phyloP scores from a whole-genome alignment of 129 eudicot species.

The Flaveria ramosissima region DNA sequence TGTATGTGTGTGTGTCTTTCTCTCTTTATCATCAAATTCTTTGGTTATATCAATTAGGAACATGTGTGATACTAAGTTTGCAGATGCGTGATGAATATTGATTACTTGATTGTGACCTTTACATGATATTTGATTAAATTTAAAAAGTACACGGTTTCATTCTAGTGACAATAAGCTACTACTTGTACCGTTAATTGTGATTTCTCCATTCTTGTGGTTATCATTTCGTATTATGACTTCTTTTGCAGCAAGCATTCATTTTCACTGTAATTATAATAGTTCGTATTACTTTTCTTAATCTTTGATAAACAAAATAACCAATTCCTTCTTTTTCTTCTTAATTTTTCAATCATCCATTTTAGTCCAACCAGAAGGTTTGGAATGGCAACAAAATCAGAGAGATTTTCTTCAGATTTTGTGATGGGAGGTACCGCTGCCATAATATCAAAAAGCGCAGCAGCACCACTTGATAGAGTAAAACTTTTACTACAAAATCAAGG shows the following conservation, averaged over 20 bases:
- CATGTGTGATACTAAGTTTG: not conserved
- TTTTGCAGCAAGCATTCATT: not conserved
- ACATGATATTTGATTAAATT: not conserved
- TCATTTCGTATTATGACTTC: not conserved
- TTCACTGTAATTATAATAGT: not conserved
- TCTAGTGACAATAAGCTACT: not conserved
- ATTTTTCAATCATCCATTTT: not conserved
- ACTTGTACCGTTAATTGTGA: not conserved
- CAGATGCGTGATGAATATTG: not conserved
- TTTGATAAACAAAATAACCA: constrained; percentile 7
- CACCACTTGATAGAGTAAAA: constrained; percentile 96
- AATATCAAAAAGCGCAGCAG: constrained; percentile 80
- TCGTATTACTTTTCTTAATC: not conserved
- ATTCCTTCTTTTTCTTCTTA: not conserved
- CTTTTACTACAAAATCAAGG: constrained; percentile 95
- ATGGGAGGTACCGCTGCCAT: constrained; percentile 93
- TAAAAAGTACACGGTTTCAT: not conserved
- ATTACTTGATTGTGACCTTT: not conserved
- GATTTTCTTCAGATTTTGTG: constrained; percentile 71
- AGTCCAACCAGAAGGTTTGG: constrained; percentile 20
- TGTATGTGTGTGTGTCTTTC: not conserved
- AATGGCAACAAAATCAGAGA: constrained; percentile 64
- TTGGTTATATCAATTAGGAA: not conserved
- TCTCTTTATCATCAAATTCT: not conserved
- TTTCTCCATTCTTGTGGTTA: not conserved